phyloP scores from a whole-genome alignment of 2,329 filamentous ascomycete species.

The Verticillium nonalfalfae region DNA sequence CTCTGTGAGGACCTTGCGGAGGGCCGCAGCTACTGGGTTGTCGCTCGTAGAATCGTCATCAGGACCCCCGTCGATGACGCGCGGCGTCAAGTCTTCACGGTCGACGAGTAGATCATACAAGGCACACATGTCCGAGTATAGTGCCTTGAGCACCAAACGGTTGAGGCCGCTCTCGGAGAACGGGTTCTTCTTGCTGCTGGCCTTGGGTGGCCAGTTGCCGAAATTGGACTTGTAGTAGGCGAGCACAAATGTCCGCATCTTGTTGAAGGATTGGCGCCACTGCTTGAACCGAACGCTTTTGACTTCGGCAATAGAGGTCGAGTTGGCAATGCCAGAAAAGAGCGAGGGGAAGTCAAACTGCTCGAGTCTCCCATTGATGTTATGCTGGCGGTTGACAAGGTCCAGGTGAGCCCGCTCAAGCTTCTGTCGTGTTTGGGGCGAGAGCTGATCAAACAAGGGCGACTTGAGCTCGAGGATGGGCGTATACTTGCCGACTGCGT shows the following conservation, averaged over 20 bases:
- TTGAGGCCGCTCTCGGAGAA: constrained; percentile 85
- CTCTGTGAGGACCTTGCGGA: constrained; percentile 76
- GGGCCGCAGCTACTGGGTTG: constrained; percentile 59
- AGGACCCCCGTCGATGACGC: constrained; percentile 61
- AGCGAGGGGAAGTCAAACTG: constrained; percentile 88
- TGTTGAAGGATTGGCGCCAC: constrained; percentile 71
- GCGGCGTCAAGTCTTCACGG: constrained; percentile 68
- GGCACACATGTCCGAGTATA: constrained; percentile 81
- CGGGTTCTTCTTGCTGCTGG: constrained; percentile 83
- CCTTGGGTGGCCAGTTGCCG: constrained; percentile 82
- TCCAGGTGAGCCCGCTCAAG: constrained; percentile 79
- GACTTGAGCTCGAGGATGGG: constrained; percentile 61
- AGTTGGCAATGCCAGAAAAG: constrained; percentile 82
- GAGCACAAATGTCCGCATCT: constrained; percentile 68
- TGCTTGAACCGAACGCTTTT: constrained; percentile 75
- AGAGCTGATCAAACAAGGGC: constrained; percentile 65
- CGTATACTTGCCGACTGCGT: constrained; percentile 81
- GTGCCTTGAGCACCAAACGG: constrained; percentile 68
- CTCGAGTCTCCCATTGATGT: constrained; percentile 66
- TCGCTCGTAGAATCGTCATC: constrained; percentile 40
- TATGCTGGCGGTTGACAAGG: constrained; percentile 64
- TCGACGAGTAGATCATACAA: constrained; percentile 88
- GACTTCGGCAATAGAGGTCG: constrained; percentile 69
- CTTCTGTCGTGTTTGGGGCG: constrained; percentile 65
- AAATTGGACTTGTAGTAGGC: constrained; percentile 56